These are phyloP conservation scores for Penicillium nucicola DNA, from an alignment of 495 filamentous ascomycete genomes.

Conservation along the genomic window DNA sequence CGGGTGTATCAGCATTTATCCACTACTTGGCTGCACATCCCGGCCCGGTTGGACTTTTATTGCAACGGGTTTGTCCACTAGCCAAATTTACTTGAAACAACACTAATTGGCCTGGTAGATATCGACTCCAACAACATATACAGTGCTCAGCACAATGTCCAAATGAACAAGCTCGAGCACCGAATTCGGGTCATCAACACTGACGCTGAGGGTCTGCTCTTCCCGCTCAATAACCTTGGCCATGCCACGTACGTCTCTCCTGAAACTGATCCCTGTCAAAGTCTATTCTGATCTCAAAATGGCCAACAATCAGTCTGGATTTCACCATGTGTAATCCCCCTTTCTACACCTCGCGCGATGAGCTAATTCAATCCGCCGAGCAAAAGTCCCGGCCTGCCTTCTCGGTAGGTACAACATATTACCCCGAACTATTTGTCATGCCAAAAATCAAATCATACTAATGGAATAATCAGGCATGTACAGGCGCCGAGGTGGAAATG, in stretches of 20 bases:
- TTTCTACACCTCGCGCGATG: slow-evolving; percentile 74
- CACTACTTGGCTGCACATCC: slow-evolving; percentile 71
- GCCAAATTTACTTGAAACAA: slow-evolving; percentile 3
- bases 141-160: slow-evolving; percentile 63
- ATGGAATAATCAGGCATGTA: slow-evolving; percentile 54
- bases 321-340: slow-evolving; percentile 96
- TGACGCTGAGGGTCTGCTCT: slow-evolving; percentile 46
- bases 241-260: slow-evolving; percentile 41
- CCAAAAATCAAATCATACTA: neutral
- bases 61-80: slow-evolving; percentile 56
- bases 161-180: slow-evolving; percentile 57
- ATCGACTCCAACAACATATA: slow-evolving; percentile 69
- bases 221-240: slow-evolving; percentile 52
- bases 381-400: slow-evolving; percentile 66
- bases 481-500: slow-evolving; percentile 82
- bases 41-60: slow-evolving; percentile 68
- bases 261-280: neutral
- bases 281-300: neutral
- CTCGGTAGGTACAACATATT: slow-evolving; percentile 42
- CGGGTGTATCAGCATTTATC: slow-evolving; percentile 88
- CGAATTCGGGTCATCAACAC: slow-evolving; percentile 65
- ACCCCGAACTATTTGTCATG: neutral
- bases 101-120: slow-evolving; percentile 45
- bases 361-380: slow-evolving; percentile 62
- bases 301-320: slow-evolving; percentile 53